Conservation (phyloP, 2,329 filamentous ascomycete species). For the Alternaria dauci region DNA sequence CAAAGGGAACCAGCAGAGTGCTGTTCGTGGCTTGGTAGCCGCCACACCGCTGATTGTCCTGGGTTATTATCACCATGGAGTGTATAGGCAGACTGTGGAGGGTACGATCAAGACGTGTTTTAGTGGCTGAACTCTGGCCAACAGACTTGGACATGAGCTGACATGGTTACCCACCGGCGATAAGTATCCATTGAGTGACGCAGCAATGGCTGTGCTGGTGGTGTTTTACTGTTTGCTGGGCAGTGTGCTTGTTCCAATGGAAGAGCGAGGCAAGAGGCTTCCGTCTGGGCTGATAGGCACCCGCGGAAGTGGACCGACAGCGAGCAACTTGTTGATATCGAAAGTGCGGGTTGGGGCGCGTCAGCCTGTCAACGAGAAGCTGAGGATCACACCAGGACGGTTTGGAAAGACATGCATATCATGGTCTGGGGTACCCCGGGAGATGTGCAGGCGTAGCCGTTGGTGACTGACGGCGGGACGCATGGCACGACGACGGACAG, state of each 20-base stretch:
- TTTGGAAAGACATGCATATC: conserved; percentile 12
- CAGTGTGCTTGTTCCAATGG: neutral
- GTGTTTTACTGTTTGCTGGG: neutral
- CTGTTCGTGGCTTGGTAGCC: neutral
- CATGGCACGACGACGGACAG: neutral
- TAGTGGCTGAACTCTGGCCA: neutral
- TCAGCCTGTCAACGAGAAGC: conserved; percentile 1
- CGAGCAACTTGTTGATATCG: conserved; percentile 8
- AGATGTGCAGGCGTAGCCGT: conserved; percentile 7
- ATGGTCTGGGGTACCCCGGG: conserved; percentile 14
- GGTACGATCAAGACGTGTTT: neutral
- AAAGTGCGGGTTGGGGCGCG: conserved; percentile 2
- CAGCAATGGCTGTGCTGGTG: neutral
- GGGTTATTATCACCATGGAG: neutral
- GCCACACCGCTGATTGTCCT: neutral
- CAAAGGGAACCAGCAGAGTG: neutral
- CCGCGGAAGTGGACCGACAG: neutral
- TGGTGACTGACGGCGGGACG: neutral
- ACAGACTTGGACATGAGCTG: neutral
- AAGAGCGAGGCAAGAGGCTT: neutral
- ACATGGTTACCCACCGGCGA: neutral
- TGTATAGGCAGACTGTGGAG: neutral
- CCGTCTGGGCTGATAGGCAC: neutral
- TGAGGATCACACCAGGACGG: conserved; percentile 6
- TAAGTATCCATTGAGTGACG: neutral